Evolutionary conservation across 2,329 filamentous ascomycete species (phyloP).

Genomic region (Arthrinium puccinioides): DNA sequence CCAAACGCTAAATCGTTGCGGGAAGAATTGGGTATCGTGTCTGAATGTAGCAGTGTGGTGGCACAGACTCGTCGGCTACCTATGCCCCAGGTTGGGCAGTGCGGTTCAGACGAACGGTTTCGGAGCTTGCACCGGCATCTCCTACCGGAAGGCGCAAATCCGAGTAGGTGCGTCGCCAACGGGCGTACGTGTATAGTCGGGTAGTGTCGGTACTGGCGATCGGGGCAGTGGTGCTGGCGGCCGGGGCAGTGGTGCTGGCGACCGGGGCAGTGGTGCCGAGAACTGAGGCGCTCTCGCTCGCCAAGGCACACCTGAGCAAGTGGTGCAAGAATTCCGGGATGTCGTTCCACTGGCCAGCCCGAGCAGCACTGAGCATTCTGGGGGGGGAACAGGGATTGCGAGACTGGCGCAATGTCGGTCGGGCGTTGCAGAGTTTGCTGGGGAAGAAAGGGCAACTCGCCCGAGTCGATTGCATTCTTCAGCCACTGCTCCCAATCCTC

Average conservation of each 20-base stretch:
- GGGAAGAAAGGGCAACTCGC: constrained; percentile 42
- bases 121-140: constrained; percentile 17
- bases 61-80: too few relatives aligned
- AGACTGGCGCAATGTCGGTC: constrained; percentile 17
- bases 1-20: too few relatives aligned
- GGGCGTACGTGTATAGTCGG: not conserved
- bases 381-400: constrained; percentile 37
- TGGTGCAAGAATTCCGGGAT: constrained; percentile 49
- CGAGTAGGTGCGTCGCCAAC: constrained; percentile 17
- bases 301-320: constrained; percentile 41
- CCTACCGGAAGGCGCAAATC: constrained; percentile 32
- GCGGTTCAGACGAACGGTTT: constrained; percentile 19
- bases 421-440: constrained; percentile 31
- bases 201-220: not conserved
- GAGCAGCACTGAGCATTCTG: constrained; percentile 47
- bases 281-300: constrained; percentile 21
- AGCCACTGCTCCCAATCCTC: constrained; percentile 71
- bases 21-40: too few relatives aligned
- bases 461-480: constrained; percentile 61
- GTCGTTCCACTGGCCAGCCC: constrained; percentile 48
- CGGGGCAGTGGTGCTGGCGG: not conserved
- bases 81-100: constrained; percentile 25
- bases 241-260: not conserved
- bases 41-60: too few relatives aligned
- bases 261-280: not conserved